A percentile compares a stretch with the other conserved stretches of the same genome.
Evolutionary conservation across 805 yeast species (phyloP).

Genomic region (Yamadazyma phyllophila): DNA sequence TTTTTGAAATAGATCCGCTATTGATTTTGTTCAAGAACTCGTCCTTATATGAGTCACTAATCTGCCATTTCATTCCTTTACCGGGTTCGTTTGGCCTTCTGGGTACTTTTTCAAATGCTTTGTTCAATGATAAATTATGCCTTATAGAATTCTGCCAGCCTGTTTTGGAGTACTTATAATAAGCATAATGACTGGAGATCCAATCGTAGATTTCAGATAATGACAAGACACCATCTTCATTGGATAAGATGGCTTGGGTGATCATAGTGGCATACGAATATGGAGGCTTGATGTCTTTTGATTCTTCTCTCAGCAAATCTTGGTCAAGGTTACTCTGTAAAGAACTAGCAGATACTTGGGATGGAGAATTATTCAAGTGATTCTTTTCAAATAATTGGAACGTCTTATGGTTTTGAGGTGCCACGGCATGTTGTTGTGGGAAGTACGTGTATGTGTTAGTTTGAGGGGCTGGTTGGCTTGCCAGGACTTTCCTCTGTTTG

Average conservation of each 20-base stretch:
- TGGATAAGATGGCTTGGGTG: slow-evolving; percentile 91
- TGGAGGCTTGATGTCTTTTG: slow-evolving; percentile 94
- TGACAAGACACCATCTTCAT: slow-evolving; percentile 83
- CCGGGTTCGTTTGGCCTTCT: slow-evolving; percentile 96
- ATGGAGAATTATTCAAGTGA: slow-evolving; percentile 36
- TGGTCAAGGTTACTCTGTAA: slow-evolving; percentile 47
- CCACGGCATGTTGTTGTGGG: slow-evolving; percentile 18
- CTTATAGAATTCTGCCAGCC: slow-evolving; percentile 99
- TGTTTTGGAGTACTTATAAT: slow-evolving; percentile 84
- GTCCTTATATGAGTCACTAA: slow-evolving; percentile 75
- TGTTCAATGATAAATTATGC: slow-evolving; percentile 88
- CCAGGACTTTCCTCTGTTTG: slow-evolving; percentile 20
- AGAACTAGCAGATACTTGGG: slow-evolving; percentile 39
- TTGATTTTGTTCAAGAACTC: slow-evolving; percentile 82
- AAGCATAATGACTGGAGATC: slow-evolving; percentile 85
- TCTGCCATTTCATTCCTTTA: slow-evolving; percentile 99
- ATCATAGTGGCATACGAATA: slow-evolving; percentile 98
- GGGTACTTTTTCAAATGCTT: slow-evolving; percentile 97
- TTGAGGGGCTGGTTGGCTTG: slow-evolving; percentile 1
- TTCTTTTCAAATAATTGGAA: slow-evolving; percentile 56
- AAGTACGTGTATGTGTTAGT: slow-evolving; percentile 14
- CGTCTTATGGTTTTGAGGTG: slow-evolving; percentile 32
- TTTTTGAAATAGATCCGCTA: slow-evolving; percentile 69
- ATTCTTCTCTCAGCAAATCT: slow-evolving; percentile 84
- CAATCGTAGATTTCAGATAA: slow-evolving; percentile 89